phyloP scores from a whole-genome alignment of 108 stramenopile genomes.

The Cyclotella choctawhatcheeana region DNA sequence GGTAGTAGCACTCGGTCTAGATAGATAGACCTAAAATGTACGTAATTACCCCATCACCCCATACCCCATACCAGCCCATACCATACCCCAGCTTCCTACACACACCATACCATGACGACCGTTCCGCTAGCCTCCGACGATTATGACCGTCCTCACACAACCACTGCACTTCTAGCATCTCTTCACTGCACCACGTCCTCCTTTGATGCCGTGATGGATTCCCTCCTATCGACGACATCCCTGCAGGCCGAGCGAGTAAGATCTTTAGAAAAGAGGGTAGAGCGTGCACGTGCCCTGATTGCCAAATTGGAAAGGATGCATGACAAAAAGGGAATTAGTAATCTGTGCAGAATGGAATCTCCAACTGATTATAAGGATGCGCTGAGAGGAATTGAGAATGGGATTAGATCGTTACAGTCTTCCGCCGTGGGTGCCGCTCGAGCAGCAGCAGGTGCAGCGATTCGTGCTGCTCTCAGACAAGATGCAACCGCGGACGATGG shows the following conservation, averaged over 20 bases:
- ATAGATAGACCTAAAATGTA: too few species aligned
- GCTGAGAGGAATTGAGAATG: conserved; percentile 27
- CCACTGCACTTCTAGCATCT: conserved; percentile 37
- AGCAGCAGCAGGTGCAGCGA: conserved; percentile 41
- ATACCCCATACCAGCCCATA: too few species aligned
- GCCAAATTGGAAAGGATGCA: conserved; percentile 29
- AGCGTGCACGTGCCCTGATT: conserved; percentile 24
- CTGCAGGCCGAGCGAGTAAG: conserved; percentile 26
- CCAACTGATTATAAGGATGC: conserved; percentile 41
- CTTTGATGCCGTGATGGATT: conserved; percentile 49
- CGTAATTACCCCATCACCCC: too few species aligned
- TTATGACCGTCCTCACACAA: conserved; percentile 43
- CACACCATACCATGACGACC: conserved; percentile 21
- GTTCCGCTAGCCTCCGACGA: conserved; percentile 55
- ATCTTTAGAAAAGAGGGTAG: conserved; percentile 15
- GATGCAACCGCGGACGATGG: conserved; percentile 47
- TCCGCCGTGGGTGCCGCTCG: conserved; percentile 29
- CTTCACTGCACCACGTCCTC: conserved; percentile 39
- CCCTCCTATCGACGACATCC: conserved; percentile 7
- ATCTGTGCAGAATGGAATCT: conserved; percentile 21
- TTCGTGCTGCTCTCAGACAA: conserved; percentile 22
- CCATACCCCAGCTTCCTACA: too few species aligned
- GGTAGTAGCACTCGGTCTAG: too few species aligned
- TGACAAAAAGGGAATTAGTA: conserved; percentile 10
- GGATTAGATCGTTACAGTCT: background rate